phyloP scores from a whole-genome alignment of 495 filamentous ascomycete genomes.

The Penicillium bovifimosum region DNA sequence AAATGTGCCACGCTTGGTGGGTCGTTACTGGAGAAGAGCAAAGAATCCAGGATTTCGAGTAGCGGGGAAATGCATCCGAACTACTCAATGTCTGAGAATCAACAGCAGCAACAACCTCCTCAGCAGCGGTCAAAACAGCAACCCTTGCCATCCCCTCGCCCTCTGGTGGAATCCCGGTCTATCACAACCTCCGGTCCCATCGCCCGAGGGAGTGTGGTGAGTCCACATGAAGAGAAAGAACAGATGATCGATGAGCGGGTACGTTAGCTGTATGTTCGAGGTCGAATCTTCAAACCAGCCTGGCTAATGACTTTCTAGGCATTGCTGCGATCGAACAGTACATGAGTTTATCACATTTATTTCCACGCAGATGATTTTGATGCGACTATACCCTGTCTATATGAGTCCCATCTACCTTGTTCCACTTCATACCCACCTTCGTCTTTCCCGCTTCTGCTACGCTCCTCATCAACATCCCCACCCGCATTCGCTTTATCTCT shows the following conservation, averaged over 20 bases:
- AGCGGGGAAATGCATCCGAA: conserved; percentile 48
- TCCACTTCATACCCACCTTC: conserved; percentile 20
- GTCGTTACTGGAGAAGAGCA: conserved; percentile 70
- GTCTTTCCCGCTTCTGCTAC: not conserved
- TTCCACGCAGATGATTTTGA: conserved; percentile 21
- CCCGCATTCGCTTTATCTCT: conserved; percentile 19
- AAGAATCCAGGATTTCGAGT: conserved; percentile 52
- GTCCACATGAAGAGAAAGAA: conserved; percentile 55
- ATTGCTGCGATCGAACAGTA: conserved; percentile 40
- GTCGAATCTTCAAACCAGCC: conserved; percentile 10
- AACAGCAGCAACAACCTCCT: conserved; percentile 18
- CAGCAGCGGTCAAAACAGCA: conserved; percentile 13
- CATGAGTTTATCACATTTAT: conserved; percentile 23
- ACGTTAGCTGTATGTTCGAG: conserved; percentile 36
- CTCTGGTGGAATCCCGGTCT: conserved; percentile 49
- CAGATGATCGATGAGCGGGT: conserved; percentile 70
- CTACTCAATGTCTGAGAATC: conserved; percentile 26
- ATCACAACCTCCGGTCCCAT: conserved; percentile 59
- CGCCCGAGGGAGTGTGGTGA: conserved; percentile 48
- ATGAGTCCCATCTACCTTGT: conserved; percentile 19
- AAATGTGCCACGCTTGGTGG: conserved; percentile 92
- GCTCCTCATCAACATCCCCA: conserved; percentile 5
- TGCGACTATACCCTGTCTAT: conserved; percentile 32
- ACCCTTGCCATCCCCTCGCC: conserved; percentile 33
- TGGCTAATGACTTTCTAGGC: conserved; percentile 23